These are phyloP conservation scores for Globisporangium barbulae DNA, from an alignment of 352 stramenopile genomes.

Conservation along the genomic window DNA sequence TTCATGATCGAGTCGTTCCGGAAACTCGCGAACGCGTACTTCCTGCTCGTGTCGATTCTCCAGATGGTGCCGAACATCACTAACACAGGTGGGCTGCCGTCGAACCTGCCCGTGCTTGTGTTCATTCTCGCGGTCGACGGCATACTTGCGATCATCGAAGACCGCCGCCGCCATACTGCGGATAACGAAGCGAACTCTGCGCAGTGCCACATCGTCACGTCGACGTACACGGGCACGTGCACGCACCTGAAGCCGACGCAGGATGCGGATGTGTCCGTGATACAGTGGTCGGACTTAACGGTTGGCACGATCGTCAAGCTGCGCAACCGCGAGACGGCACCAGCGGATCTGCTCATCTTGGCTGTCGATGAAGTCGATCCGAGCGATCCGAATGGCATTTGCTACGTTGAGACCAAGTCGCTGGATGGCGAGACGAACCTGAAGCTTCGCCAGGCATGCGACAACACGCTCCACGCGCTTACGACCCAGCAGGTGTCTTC, in stretches of 20 bases:
- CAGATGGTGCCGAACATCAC: conserved; percentile 77
- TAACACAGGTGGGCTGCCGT: conserved; percentile 79
- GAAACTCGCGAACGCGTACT: conserved; percentile 92
- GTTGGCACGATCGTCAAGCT: conserved; percentile 86
- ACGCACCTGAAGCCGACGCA: conserved; percentile 27
- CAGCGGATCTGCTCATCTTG: conserved; percentile 85
- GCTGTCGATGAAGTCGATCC: conserved; percentile 64
- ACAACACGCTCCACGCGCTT: conserved; percentile 48
- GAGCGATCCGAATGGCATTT: conserved; percentile 61
- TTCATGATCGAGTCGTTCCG: conserved; percentile 87
- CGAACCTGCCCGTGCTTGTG: conserved; percentile 80
- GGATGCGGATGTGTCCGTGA: conserved; percentile 42
- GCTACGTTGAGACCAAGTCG: conserved; percentile 87
- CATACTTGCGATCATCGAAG: conserved; percentile 85
- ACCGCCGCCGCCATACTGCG: conserved; percentile 66
- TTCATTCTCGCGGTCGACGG: conserved; percentile 89
- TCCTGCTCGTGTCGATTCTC: conserved; percentile 87
- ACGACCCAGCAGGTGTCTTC: conserved; percentile 31
- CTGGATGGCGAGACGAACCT: conserved; percentile 91
- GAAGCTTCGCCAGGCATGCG: conserved; percentile 76
- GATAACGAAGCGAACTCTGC: conserved; percentile 86
- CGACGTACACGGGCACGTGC: conserved; percentile 40
- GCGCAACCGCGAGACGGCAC: conserved; percentile 71
- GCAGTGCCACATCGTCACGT: conserved; percentile 47
- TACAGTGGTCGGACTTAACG: conserved; percentile 70